Evolutionary conservation across 2,329 filamentous ascomycete species (phyloP).

Genomic region (Aspergillus glaucus): DNA sequence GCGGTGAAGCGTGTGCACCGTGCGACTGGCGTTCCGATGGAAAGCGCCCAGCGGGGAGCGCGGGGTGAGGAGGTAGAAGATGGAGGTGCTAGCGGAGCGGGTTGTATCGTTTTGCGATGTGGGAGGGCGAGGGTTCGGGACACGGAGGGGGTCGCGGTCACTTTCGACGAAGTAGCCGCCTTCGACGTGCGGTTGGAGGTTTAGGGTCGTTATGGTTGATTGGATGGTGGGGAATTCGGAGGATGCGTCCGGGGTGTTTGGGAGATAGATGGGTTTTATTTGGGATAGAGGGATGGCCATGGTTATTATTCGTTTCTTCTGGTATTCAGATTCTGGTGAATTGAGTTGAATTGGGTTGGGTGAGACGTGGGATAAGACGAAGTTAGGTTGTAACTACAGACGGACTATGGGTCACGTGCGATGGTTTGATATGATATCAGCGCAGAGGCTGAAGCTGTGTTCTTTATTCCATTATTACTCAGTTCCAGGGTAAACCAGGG

Average conservation of each 20-base stretch:
- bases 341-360: too few relatives aligned
- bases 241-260: slow-evolving; percentile 3
- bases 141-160: slow-evolving; percentile 46
- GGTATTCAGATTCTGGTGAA: too few relatives aligned
- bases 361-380: too few relatives aligned
- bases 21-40: slow-evolving; percentile 57
- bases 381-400: too few relatives aligned
- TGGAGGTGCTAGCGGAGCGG: slow-evolving; percentile 54
- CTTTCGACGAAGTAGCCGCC: slow-evolving; percentile 61
- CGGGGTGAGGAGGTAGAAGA: slow-evolving; percentile 60
- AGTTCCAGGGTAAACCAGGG: too few relatives aligned
- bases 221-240: slow-evolving; percentile 28
- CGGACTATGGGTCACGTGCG: too few relatives aligned
- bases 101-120: slow-evolving; percentile 30
- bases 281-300: not conserved
- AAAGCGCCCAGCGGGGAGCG: slow-evolving; percentile 52
- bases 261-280: not conserved
- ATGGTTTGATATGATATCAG: too few relatives aligned
- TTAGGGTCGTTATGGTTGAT: slow-evolving; percentile 39
- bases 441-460: too few relatives aligned
- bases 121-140: slow-evolving; percentile 46
- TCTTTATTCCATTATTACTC: too few relatives aligned
- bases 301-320: too few relatives aligned
- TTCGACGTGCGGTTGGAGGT: slow-evolving; percentile 53
- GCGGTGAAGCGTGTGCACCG: slow-evolving; percentile 59